Percentiles rank a stretch among this genome's conserved stretches.
These are phyloP conservation scores for Flaveria bidentis DNA, from an alignment of 129 eudicot species.

Conservation along the genomic window DNA sequence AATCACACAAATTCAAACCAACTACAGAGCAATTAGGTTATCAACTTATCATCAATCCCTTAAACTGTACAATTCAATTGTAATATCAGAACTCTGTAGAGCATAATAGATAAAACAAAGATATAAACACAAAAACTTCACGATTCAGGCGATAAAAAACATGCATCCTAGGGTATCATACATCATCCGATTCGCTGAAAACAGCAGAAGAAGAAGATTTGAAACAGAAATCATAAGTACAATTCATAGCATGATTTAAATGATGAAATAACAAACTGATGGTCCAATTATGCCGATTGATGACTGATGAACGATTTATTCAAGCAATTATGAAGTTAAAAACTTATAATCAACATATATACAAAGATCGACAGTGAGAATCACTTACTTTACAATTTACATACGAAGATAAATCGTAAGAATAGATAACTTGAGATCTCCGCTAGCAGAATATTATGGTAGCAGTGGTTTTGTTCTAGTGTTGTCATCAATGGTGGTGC, in stretches of 20 bases:
- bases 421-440: slow-evolving; percentile 26
- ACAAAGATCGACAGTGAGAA: slow-evolving; percentile 2
- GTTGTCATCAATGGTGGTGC: slow-evolving; percentile 23
- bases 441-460: slow-evolving; percentile 15
- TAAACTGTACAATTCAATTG: neutral
- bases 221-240: slow-evolving; percentile 15
- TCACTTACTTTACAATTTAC: slow-evolving; percentile 24
- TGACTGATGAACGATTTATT: neutral
- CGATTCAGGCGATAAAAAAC: neutral
- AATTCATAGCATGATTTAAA: neutral
- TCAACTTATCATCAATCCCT: neutral
- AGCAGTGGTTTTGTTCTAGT: slow-evolving; percentile 16
- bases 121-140: neutral
- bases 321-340: slow-evolving; percentile 13
- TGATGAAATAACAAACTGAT: neutral
- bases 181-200: slow-evolving; percentile 9
- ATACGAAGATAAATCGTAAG: slow-evolving; percentile 12
- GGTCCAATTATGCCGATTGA: slow-evolving; percentile 9
- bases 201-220: neutral
- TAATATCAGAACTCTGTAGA: neutral
- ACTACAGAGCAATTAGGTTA: neutral
- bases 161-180: slow-evolving; percentile 19
- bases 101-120: neutral
- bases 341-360: slow-evolving; percentile 17
- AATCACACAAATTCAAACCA: slow-evolving; percentile 16